Evolutionary conservation across 2,329 filamentous ascomycete genomes (phyloP), one percentile per base, ranked within the genome.

Genomic region (Ceratocystis huliohia): DNA sequence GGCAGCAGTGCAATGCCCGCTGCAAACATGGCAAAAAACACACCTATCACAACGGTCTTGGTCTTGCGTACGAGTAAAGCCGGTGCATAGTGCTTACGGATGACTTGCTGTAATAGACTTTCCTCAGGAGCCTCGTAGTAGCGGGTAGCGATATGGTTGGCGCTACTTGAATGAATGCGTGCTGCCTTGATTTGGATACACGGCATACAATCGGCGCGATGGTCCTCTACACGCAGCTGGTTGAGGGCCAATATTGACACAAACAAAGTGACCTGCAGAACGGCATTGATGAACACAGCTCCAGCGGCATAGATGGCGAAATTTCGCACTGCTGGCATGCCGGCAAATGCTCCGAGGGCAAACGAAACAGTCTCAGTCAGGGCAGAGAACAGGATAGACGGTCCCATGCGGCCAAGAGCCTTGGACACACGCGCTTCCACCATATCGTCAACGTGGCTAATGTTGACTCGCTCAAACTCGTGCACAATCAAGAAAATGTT

Each of bases 401-500:
- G 94, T 0, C 94, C 94, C 86, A 99, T 99, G 65, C 94, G 86
- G 25, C 94, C 93, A n/a, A 97, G 80, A 2, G 94, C 89, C 72
- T 88, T 87, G 5, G 91, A 88, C 66, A 97, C 86, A 30, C 94
- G 84, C 72, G 92, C 86, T 70, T 96, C 88, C 1, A 99, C 87
- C 74, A 88, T 83, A 69, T 92, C 88, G 72, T 97, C 92, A 0
- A 92, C 91, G 72, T 96, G 89, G 74, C 88, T 96, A 71, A 91
- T 78, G 72, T 99, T 99, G 73, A 96, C 89, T 37, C 94, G 84
- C 74, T 99, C 94, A 68, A 99, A 96, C 75, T 99, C 94, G 75
- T 99, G 94, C 0, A 99, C 94, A 68, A 99, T 96, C 66, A 99
- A 79, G 78, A 99, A 99, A 72, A 99, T 97, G 73, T 99, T 99